These are phyloP conservation scores for Pelargonium myrrhifolium DNA, from an alignment of 441 rosid species.

Conservation along the genomic window DNA sequence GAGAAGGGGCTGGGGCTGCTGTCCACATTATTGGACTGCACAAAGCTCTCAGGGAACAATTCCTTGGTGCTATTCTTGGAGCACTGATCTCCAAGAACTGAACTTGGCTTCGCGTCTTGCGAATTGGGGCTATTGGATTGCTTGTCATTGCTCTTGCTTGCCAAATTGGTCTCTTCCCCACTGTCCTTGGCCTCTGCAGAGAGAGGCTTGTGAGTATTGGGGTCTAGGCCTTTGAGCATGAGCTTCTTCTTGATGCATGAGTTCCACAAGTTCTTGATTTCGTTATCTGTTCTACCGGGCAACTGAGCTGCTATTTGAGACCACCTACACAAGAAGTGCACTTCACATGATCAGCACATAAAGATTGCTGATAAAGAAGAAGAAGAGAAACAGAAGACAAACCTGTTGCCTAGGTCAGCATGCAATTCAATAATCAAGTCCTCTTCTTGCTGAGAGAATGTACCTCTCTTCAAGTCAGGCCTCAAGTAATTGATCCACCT, in stretches of 20 bases:
- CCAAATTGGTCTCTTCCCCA: background rate
- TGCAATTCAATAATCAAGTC: slow-evolving; percentile 67
- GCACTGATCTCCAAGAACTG: background rate
- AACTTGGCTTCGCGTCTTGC: background rate
- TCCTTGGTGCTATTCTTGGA: background rate
- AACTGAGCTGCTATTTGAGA: background rate
- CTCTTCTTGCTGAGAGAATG: slow-evolving; percentile 73
- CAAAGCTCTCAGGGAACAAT: background rate
- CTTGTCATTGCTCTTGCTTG: background rate
- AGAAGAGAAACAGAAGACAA: background rate
- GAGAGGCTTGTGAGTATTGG: background rate
- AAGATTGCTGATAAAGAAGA: background rate
- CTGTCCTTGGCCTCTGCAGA: background rate
- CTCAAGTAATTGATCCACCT: slow-evolving; percentile 51
- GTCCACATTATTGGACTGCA: slow-evolving; percentile 17
- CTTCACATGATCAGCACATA: too few species aligned
- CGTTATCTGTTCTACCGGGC: background rate
- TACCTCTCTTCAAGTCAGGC: slow-evolving; percentile 87
- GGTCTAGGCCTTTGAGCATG: background rate
- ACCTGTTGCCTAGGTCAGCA: slow-evolving; percentile 70
- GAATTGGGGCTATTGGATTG: background rate
- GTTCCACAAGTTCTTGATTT: too few species aligned
- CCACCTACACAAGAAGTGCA: background rate
- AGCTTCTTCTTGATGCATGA: background rate
- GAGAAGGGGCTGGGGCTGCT: slow-evolving; percentile 28